Evolutionary conservation across 192 early-diverging fungal genomes (phyloP).

Genomic region (Coemansia sp.): DNA sequence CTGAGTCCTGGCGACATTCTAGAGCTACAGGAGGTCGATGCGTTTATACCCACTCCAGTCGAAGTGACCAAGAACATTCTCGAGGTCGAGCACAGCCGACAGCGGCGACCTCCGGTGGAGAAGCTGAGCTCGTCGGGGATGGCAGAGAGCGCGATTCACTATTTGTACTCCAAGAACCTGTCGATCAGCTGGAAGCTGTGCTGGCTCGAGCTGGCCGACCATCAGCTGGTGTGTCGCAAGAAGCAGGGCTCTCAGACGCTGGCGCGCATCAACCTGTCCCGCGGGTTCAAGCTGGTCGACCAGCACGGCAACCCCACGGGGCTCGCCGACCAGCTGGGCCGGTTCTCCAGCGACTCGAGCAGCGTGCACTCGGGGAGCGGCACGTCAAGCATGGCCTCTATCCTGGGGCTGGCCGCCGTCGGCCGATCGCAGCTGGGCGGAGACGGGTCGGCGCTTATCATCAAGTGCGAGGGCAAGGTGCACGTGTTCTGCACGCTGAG

Average conservation of each 20-base stretch:
- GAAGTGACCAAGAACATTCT: constrained; percentile 1
- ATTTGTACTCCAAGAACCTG: constrained; percentile 33
- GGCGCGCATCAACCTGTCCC: constrained; percentile 14
- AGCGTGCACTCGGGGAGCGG: constrained; percentile 1
- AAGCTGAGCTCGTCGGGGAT: constrained; percentile 3
- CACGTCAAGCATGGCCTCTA: not conserved
- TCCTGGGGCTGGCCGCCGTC: constrained; percentile 3
- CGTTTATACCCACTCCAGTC: constrained; percentile 21
- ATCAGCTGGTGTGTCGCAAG: constrained; percentile 19
- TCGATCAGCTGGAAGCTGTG: constrained; percentile 35
- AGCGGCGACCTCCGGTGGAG: not conserved
- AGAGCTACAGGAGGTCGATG: constrained; percentile 41
- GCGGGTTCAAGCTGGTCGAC: constrained; percentile 35
- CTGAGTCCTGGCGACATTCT: constrained; percentile 28
- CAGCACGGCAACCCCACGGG: constrained; percentile 12
- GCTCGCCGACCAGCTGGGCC: constrained; percentile 14
- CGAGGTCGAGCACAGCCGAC: not conserved
- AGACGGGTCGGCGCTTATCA: constrained; percentile 32
- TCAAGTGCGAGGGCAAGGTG: constrained; percentile 21
- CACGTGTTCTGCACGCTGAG: constrained; percentile 40
- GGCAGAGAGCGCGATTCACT: constrained; percentile 43
- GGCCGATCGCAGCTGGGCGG: constrained; percentile 24
- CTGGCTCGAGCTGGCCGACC: constrained; percentile 44
- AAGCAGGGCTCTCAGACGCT: constrained; percentile 7
- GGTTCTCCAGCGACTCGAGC: constrained; percentile 3